Evolutionary conservation across 441 rosid genomes (phyloP), one percentile per base, ranked within the genome.

Genomic region (Adansonia gregorii): DNA sequence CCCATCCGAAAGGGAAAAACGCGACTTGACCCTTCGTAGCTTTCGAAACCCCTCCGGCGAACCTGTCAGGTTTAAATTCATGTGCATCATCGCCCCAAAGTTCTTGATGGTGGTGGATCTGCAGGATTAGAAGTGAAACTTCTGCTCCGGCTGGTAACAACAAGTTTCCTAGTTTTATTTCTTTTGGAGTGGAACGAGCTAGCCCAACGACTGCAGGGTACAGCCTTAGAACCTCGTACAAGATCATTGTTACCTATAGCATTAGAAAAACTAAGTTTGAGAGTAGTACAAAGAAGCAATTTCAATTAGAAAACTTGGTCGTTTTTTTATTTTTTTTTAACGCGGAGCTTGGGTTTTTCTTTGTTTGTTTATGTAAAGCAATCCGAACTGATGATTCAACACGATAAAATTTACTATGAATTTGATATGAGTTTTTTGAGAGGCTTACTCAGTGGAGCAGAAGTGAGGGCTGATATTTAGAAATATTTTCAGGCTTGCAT

Each of bases 61-160:
- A 89, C 68, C 90, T 86, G 20, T 87, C 87, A 0, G 90, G 88
- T 17, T 83, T 87, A 64, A 89, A 87, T 77, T 89, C 87, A 45
- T 8, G 60, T 12, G 72, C 87, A 76, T 86, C 90, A 8, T 85
- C 85, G 3, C 89, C 90, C 90, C 89, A 89, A 0, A 79, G 70
- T 41, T 83, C 82, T 12, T 71, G 64, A 72, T 87, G 87, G 55
- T 82, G 88, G 74, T 88, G 90, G 43, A 86, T 72, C 17, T 11
- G 55, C 31, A 84, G 60, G 59, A 67, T 41, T 31, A 90, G 84
- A 67, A 87, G 3, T 17, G 2, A n/a, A 8, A 87, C 14, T 41
- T 58, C 76, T 4, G 75, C 78, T 56, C 84, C 85, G 0, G 78
- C 73, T 7, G 86, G 88, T 31, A 87, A 72, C 63, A 52, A 72